Percentiles rank a stretch among this genome's conserved stretches.
Evolutionary conservation across 2,329 filamentous ascomycete genomes (phyloP).

Genomic region (Rutstroemia sydowiana): DNA sequence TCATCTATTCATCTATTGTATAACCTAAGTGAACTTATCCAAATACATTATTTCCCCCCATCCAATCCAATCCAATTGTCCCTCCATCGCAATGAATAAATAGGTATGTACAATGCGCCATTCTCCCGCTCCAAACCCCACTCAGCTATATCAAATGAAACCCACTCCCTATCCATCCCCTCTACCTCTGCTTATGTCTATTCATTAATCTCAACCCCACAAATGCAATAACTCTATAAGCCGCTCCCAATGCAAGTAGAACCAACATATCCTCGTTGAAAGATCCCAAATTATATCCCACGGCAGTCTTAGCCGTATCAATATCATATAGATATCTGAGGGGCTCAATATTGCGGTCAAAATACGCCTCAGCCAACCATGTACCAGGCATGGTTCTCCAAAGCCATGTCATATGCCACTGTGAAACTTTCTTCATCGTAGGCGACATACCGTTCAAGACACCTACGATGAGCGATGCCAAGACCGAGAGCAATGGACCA

Average conservation of each 20-base stretch:
- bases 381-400: constrained; percentile 41
- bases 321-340: constrained; percentile 45
- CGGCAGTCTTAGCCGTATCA: constrained; percentile 35
- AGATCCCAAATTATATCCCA: constrained; percentile 41
- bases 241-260: constrained; percentile 27
- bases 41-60: no score
- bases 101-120: no score
- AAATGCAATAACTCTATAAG: constrained; percentile 36
- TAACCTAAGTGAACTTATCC: no score
- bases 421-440: constrained; percentile 37
- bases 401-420: constrained; percentile 46
- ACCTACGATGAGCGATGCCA: constrained; percentile 45
- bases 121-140: no score
- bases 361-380: constrained; percentile 51
- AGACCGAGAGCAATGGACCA: constrained; percentile 48
- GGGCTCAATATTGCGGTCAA: constrained; percentile 43
- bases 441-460: constrained; percentile 48
- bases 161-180: background rate
- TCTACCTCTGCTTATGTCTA: constrained; percentile 22
- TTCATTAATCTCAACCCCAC: constrained; percentile 30
- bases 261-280: constrained; percentile 40
- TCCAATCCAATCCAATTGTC: no score
- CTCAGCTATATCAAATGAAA: background rate
- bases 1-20: no score
- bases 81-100: no score